A percentile compares a stretch with the other conserved stretches of the same genome.
phyloP scores from a whole-genome alignment of 345 rosid genomes.

The Gossypium bickii region DNA sequence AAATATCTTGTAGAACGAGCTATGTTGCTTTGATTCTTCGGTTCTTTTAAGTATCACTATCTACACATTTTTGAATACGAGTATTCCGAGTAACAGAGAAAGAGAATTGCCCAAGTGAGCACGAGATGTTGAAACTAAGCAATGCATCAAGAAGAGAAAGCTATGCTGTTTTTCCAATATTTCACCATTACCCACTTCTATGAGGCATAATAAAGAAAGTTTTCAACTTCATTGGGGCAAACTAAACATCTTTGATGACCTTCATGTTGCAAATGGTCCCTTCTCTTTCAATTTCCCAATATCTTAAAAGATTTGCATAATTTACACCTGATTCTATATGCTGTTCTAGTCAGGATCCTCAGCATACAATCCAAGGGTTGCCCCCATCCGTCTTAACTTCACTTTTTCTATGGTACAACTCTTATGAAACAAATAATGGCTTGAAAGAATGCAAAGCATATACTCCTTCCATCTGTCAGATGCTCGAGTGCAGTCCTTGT shows the following conservation, averaged over 20 bases:
- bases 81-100: too few species aligned
- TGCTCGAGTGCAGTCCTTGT: not conserved
- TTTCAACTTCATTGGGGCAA: not conserved
- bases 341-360: not conserved
- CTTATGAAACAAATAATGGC: too few species aligned
- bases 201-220: not conserved
- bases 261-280: not conserved
- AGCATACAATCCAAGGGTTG: not conserved
- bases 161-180: not conserved
- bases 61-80: too few species aligned
- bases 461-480: not conserved
- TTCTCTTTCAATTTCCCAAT: not conserved
- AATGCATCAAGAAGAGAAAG: not conserved
- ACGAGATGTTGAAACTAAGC: not conserved
- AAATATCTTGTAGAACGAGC: not conserved
- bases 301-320: not conserved
- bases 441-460: slow-evolving; percentile 2
- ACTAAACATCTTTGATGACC: not conserved
- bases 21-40: too few species aligned
- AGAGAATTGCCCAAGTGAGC: not conserved
- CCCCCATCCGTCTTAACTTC: not conserved
- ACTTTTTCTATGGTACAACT: not conserved
- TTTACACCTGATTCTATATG: not conserved
- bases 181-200: not conserved
- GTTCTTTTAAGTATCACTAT: too few species aligned